Evolutionary conservation across 2,329 filamentous ascomycete species (phyloP).

Genomic region (Aspergillus ibericus): DNA sequence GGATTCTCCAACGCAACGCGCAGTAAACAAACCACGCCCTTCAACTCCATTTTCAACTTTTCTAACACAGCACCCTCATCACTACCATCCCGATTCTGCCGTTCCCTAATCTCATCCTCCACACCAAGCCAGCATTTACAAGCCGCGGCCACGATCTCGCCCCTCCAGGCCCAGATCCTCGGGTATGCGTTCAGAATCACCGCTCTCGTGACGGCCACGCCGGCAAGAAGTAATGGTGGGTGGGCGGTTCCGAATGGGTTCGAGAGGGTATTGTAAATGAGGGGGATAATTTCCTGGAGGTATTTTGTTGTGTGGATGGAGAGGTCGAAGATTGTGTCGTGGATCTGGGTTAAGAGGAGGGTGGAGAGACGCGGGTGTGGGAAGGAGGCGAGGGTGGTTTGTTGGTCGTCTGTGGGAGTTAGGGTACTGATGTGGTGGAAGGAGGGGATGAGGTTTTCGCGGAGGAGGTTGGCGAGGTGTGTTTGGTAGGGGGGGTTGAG

Average conservation of each 20-base stretch:
- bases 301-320: constrained; percentile 41
- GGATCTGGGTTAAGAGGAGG: constrained; percentile 36
- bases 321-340: constrained; percentile 30
- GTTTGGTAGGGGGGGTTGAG: constrained; percentile 21
- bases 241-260: constrained; percentile 66
- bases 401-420: constrained; percentile 39
- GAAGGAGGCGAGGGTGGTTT: constrained; percentile 46
- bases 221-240: constrained; percentile 54
- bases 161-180: constrained; percentile 62
- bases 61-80: constrained; percentile 14
- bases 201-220: constrained; percentile 55
- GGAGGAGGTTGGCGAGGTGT: constrained; percentile 30
- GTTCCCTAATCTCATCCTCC: constrained; percentile 33
- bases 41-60: constrained; percentile 29
- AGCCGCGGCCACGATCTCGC: constrained; percentile 63
- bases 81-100: constrained; percentile 11
- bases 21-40: constrained; percentile 29
- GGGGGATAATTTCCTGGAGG: constrained; percentile 64
- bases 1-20: constrained; percentile 33
- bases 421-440: constrained; percentile 48
- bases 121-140: constrained; percentile 64
- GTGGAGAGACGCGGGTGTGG: constrained; percentile 52
- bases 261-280: constrained; percentile 64
- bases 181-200: constrained; percentile 69
- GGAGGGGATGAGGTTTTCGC: constrained; percentile 38